These are phyloP conservation scores for Lodderomyces oxycetoniae DNA, from an alignment of 1,139 yeast species.

Conservation along the genomic window DNA sequence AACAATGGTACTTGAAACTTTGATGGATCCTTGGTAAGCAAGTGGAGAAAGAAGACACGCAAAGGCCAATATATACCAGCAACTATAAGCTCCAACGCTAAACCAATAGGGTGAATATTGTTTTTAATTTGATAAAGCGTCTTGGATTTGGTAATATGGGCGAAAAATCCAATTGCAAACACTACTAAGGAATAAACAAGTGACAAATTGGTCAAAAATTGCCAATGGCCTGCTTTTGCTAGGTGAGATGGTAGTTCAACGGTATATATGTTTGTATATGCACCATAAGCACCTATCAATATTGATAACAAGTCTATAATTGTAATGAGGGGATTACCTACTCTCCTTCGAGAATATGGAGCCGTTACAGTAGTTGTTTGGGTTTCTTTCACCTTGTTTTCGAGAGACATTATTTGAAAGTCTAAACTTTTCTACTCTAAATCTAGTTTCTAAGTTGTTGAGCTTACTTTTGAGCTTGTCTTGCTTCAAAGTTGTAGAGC, in stretches of 20 bases:
- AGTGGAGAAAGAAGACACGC: conserved; percentile 43
- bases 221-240: conserved; percentile 57
- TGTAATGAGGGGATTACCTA: conserved; percentile 30
- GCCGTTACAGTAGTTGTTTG: not conserved
- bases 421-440: no score
- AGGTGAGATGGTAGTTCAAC: conserved; percentile 41
- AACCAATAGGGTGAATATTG: conserved; percentile 45
- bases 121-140: conserved; percentile 29
- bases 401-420: no score
- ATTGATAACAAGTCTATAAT: conserved; percentile 25
- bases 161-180: conserved; percentile 35
- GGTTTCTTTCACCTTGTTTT: no score
- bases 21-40: conserved; percentile 33
- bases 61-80: conserved; percentile 65
- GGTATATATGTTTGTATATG: conserved; percentile 16
- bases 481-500: no score
- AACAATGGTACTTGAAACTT: conserved; percentile 37
- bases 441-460: no score
- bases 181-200: conserved; percentile 45
- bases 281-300: conserved; percentile 30
- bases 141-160: conserved; percentile 29
- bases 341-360: conserved; percentile 17
- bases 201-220: conserved; percentile 63
- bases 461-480: no score
- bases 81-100: conserved; percentile 57